A percentile compares a stretch with the other conserved stretches of the same genome.
These are phyloP conservation scores for Botryosphaeria dothidea DNA, from an alignment of 2,329 filamentous ascomycete genomes.

Conservation along the genomic window DNA sequence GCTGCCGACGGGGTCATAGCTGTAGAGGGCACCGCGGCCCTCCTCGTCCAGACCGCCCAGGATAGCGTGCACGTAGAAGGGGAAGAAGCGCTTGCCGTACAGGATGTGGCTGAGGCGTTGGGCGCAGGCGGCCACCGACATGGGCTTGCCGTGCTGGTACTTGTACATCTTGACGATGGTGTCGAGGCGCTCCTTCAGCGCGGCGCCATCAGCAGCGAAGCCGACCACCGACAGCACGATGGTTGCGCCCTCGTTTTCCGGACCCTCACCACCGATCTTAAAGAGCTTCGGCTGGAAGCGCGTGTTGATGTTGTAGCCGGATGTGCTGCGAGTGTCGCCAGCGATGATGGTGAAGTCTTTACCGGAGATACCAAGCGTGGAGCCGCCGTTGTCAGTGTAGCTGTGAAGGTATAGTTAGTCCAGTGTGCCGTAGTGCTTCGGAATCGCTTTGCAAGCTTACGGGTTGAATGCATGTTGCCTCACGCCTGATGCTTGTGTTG, in stretches of 20 bases:
- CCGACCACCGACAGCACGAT: constrained; percentile 93
- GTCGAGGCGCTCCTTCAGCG: constrained; percentile 90
- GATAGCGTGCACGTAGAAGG: constrained; percentile 96
- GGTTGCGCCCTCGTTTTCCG: constrained; percentile 69
- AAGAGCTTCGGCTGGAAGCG: constrained; percentile 95
- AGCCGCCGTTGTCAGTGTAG: constrained; percentile 97
- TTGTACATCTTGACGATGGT: constrained; percentile 98
- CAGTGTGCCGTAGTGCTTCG: neutral
- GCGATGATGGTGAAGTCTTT: constrained; percentile 95
- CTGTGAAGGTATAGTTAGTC: constrained; percentile 45
- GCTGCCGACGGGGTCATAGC: constrained; percentile 95
- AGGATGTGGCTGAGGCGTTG: constrained; percentile 94
- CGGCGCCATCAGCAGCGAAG: constrained; percentile 92
- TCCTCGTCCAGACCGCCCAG: constrained; percentile 93
- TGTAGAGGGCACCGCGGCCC: constrained; percentile 91
- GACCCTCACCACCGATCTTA: constrained; percentile 89
- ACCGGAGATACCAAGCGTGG: constrained; percentile 91
- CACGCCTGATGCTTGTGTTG: constrained; percentile 43
- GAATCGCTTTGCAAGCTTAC: constrained; percentile 57
- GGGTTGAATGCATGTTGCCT: constrained; percentile 87
- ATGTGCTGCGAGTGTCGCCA: constrained; percentile 92
- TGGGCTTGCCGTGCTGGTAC: constrained; percentile 96
- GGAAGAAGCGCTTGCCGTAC: constrained; percentile 98
- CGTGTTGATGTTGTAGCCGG: constrained; percentile 97
- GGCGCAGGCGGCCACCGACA: constrained; percentile 91